Evolutionary conservation across 2,329 filamentous ascomycete species (phyloP).

Genomic region (Aspergillus chevalieri): DNA sequence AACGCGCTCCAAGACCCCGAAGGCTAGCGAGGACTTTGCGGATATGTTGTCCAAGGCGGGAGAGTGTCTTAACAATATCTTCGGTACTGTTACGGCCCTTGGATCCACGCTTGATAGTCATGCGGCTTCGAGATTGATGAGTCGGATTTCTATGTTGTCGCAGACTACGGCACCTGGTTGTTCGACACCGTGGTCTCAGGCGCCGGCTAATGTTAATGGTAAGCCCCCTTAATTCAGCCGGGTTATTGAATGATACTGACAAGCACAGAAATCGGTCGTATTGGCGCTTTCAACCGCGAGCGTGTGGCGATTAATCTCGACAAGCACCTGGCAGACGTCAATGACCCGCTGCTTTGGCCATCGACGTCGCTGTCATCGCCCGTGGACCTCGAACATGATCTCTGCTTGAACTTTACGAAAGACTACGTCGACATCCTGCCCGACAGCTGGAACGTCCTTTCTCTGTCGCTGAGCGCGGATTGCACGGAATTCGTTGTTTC

Average conservation of each 20-base stretch:
- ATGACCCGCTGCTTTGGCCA: slow-evolving; percentile 49
- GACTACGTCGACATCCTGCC: slow-evolving; percentile 85
- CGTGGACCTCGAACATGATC: slow-evolving; percentile 20
- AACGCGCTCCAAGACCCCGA: slow-evolving; percentile 21
- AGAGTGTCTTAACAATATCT: slow-evolving; percentile 27
- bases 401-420: slow-evolving; percentile 63
- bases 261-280: slow-evolving; percentile 33
- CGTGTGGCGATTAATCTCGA: slow-evolving; percentile 39
- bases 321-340: slow-evolving; percentile 37
- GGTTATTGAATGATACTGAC: slow-evolving; percentile 7
- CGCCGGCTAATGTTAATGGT: slow-evolving; percentile 36
- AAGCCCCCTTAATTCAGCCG: slow-evolving; percentile 5
- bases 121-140: slow-evolving; percentile 32
- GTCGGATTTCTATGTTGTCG: slow-evolving; percentile 37
- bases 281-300: slow-evolving; percentile 36
- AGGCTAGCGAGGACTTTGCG: slow-evolving; percentile 30
- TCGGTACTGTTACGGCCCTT: slow-evolving; percentile 26
- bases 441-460: slow-evolving; percentile 74
- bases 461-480: slow-evolving; percentile 74
- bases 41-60: slow-evolving; percentile 32
- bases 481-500: slow-evolving; percentile 81
- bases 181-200: slow-evolving; percentile 20
- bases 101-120: slow-evolving; percentile 38
- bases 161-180: slow-evolving; percentile 33
- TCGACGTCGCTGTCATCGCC: slow-evolving; percentile 15